Evolutionary conservation across 495 filamentous ascomycete species (phyloP).

Genomic region (Diplogelasinospora grovesii): DNA sequence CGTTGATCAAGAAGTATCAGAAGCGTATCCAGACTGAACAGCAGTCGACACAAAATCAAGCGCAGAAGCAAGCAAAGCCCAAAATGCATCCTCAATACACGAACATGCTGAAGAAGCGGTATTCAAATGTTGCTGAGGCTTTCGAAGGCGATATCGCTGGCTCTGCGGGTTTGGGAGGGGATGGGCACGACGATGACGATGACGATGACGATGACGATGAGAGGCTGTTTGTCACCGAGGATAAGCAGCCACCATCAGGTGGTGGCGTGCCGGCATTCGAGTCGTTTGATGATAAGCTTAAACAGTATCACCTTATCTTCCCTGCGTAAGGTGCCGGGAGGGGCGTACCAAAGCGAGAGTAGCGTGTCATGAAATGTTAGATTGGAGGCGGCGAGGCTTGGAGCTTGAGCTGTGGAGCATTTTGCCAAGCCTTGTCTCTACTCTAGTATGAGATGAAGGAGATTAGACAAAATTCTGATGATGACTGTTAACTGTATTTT

Average conservation of each 20-base stretch:
- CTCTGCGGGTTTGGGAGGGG: too few relatives aligned
- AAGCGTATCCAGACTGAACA: constrained; percentile 19
- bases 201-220: constrained; percentile 2
- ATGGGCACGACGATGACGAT: constrained; percentile 3
- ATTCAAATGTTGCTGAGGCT: constrained; percentile 35
- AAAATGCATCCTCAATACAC: too few relatives aligned
- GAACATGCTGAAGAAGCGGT: constrained; percentile 18
- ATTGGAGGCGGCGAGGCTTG: too few relatives aligned
- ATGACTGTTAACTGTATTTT: too few relatives aligned
- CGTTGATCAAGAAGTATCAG: constrained; percentile 25
- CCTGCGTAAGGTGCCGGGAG: too few relatives aligned
- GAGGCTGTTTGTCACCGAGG: constrained; percentile 1
- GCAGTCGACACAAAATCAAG: constrained; percentile 10
- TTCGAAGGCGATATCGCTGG: constrained; percentile 28
- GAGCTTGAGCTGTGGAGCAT: too few relatives aligned
- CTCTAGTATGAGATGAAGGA: too few relatives aligned
- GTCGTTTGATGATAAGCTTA: constrained; percentile 5
- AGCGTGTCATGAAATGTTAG: too few relatives aligned
- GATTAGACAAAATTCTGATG: too few relatives aligned
- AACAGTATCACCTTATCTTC: constrained; percentile 5
- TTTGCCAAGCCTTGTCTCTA: too few relatives aligned
- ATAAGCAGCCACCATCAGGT: background rate
- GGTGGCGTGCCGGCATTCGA: background rate
- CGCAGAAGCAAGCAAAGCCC: constrained; percentile 7
- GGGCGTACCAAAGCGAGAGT: too few relatives aligned